Percentiles rank a stretch among this genome's conserved stretches.
Evolutionary conservation across 1,139 yeast species (phyloP).

Genomic region (Taphrina deformans): DNA sequence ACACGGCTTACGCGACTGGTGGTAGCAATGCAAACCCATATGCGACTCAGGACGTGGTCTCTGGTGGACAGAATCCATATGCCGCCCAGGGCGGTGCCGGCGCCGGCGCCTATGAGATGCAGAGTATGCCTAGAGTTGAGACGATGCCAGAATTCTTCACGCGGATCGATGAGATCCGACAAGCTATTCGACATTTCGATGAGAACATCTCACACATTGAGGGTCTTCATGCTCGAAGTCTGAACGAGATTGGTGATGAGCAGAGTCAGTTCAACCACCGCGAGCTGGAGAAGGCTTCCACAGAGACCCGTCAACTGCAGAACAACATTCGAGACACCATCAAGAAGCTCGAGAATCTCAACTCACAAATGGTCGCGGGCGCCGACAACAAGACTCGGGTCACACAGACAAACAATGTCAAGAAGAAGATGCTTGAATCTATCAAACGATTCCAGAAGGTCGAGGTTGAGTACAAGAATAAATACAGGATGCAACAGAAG

Average conservation of each 20-base stretch:
- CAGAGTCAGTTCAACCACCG: constrained; percentile 68
- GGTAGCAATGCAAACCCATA: constrained; percentile 11
- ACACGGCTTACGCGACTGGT: constrained; percentile 16
- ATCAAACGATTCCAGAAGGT: constrained; percentile 84
- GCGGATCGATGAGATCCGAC: constrained; percentile 78
- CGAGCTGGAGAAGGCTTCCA: constrained; percentile 73
- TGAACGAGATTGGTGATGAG: constrained; percentile 78
- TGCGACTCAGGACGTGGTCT: background rate
- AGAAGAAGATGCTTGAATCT: constrained; percentile 78
- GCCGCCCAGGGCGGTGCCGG: constrained; percentile 14
- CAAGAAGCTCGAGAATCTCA: constrained; percentile 71
- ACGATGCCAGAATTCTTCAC: constrained; percentile 29
- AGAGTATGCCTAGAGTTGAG: constrained; percentile 15
- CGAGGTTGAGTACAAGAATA: constrained; percentile 83
- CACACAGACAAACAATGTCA: constrained; percentile 86
- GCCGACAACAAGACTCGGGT: constrained; percentile 70
- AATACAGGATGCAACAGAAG: constrained; percentile 82
- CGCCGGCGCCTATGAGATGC: constrained; percentile 24
- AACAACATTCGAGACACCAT: constrained; percentile 71
- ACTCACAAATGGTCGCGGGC: constrained; percentile 47
- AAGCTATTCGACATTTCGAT: constrained; percentile 76
- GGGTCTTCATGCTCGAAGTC: constrained; percentile 73
- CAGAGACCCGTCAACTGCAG: constrained; percentile 79
- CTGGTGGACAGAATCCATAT: constrained; percentile 5
- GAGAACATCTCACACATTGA: constrained; percentile 75